These are phyloP conservation scores for Erythrophleum ivorense DNA, from an alignment of 331 rosid species.

Conservation along the genomic window DNA sequence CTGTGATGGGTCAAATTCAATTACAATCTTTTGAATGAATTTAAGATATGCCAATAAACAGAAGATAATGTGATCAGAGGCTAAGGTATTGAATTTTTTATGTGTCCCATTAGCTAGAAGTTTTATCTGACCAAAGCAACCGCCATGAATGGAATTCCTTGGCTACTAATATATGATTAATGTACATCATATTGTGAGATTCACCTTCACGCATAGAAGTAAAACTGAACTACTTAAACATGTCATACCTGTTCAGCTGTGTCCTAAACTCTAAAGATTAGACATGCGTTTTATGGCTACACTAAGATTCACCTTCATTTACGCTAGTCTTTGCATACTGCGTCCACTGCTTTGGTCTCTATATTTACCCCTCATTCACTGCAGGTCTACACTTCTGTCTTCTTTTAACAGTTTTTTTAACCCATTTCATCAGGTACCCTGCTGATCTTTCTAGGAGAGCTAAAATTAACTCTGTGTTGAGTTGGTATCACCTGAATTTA, in stretches of 20 bases:
- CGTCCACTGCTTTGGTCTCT: conserved; percentile 21
- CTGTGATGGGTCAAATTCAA: not conserved
- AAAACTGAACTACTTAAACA: conserved; percentile 5
- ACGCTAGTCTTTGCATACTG: conserved; percentile 1
- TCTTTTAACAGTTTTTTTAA: not conserved
- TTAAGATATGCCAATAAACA: conserved; percentile 1
- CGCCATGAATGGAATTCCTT: not conserved
- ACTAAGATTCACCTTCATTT: conserved; percentile 7
- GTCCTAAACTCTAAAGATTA: not conserved
- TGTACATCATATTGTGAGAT: conserved; percentile 13
- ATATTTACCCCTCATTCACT: not conserved
- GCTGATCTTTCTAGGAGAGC: conserved; percentile 86
- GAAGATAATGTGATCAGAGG: not conserved
- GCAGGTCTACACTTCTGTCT: conserved; percentile 26
- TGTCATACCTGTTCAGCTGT: not conserved
- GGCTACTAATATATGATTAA: not conserved
- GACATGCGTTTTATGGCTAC: not conserved
- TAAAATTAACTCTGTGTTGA: conserved; percentile 77
- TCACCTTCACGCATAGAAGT: conserved; percentile 19
- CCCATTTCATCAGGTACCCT: conserved; percentile 73
- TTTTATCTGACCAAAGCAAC: not conserved
- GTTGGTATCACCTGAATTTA: conserved; percentile 89
- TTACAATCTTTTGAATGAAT: not conserved
- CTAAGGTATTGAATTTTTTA: conserved; percentile 4
- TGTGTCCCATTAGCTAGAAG: not conserved